Conservation (phyloP, 140 eudicot species). For the Cichorium intybus region DNA sequence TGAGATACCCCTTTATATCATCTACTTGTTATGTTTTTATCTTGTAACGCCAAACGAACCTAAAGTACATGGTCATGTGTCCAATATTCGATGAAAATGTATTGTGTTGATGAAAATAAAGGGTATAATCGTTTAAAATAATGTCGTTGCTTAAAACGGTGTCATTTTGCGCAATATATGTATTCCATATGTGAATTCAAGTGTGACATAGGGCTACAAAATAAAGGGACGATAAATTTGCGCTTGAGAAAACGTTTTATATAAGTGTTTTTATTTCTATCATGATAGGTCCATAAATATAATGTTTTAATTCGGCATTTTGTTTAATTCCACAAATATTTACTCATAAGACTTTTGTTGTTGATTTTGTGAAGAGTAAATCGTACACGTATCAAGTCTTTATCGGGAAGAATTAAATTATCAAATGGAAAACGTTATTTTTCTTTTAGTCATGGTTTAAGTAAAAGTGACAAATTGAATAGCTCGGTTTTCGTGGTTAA, state of each 20-base stretch:
- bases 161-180: no score
- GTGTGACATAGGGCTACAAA: not conserved
- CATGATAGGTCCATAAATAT: not conserved
- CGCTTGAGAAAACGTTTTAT: not conserved
- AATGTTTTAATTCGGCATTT: no score
- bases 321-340: not conserved
- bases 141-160: not conserved
- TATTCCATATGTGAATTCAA: not conserved
- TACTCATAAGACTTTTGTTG: not conserved
- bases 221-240: not conserved
- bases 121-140: not conserved
- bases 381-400: not conserved
- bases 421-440: no score
- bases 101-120: not conserved
- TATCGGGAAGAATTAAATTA: no score
- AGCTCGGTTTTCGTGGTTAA: no score
- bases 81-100: not conserved
- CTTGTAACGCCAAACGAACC: not conserved
- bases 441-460: no score
- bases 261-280: no score
- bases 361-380: not conserved
- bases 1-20: not conserved
- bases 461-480: no score
- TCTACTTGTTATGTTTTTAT: not conserved
- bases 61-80: not conserved